Percentiles rank a stretch among this genome's conserved stretches.
Evolutionary conservation across 202 grass and related monocot genomes (phyloP).

Genomic region (Panicum virgatum): DNA sequence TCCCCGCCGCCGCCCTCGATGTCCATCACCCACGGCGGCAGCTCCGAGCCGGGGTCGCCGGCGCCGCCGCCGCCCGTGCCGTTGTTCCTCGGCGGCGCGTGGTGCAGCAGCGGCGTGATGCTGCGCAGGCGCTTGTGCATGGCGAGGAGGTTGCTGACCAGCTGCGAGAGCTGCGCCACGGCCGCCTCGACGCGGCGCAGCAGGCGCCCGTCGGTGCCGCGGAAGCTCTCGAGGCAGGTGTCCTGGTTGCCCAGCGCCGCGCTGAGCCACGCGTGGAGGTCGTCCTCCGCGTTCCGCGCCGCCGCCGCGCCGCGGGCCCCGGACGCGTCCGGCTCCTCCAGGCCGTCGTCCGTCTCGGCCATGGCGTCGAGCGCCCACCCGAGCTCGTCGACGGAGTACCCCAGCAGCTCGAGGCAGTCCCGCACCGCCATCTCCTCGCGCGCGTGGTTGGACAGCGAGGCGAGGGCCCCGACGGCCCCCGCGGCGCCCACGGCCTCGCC

Average conservation of each 20-base stretch:
- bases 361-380: slow-evolving; percentile 73
- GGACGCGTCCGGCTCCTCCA: not conserved
- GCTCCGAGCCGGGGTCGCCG: slow-evolving; percentile 2
- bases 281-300: slow-evolving; percentile 40
- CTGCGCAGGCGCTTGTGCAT: slow-evolving; percentile 65
- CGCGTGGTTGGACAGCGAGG: slow-evolving; percentile 48
- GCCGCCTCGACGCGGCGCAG: slow-evolving; percentile 45
- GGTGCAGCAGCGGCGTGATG: slow-evolving; percentile 51
- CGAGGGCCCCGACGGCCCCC: slow-evolving; percentile 35
- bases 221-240: slow-evolving; percentile 83
- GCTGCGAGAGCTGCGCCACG: slow-evolving; percentile 61
- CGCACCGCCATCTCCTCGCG: slow-evolving; percentile 78
- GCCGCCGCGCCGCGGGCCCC: not conserved
- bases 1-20: slow-evolving; percentile 31
- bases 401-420: slow-evolving; percentile 85
- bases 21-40: slow-evolving; percentile 65
- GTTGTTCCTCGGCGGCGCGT: not conserved
- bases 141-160: slow-evolving; percentile 79
- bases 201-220: slow-evolving; percentile 57
- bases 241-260: slow-evolving; percentile 78
- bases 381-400: slow-evolving; percentile 82
- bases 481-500: slow-evolving; percentile 54
- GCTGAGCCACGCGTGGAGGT: slow-evolving; percentile 81
- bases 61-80: not conserved
- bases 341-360: slow-evolving; percentile 33